phyloP scores from a whole-genome alignment of 805 yeast genomes.

The Wickerhamiella allomyrinae region DNA sequence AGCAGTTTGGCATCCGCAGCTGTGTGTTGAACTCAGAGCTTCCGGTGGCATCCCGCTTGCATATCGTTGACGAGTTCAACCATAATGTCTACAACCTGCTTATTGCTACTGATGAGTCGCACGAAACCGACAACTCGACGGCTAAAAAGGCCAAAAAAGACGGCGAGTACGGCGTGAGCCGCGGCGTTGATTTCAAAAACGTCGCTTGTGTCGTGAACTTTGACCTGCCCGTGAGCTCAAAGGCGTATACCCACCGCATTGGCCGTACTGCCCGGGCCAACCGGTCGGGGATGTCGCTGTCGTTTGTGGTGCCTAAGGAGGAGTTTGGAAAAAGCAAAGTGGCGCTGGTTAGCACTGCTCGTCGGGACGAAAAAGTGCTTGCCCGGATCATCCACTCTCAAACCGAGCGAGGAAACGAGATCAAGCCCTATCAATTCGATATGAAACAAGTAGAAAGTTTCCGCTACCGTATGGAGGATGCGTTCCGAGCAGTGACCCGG shows the following conservation, averaged over 20 bases:
- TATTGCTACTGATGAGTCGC: constrained; percentile 89
- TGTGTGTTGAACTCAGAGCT: constrained; percentile 85
- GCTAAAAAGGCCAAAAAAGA: constrained; percentile 13
- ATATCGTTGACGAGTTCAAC: constrained; percentile 90
- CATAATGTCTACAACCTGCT: constrained; percentile 72
- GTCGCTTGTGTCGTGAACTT: constrained; percentile 95
- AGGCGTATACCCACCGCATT: constrained; percentile 80
- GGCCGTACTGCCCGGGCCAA: constrained; percentile 99
- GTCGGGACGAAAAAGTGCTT: constrained; percentile 76
- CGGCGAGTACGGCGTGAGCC: constrained; percentile 76
- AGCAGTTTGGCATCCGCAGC: constrained; percentile 84
- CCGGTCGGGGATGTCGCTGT: constrained; percentile 83
- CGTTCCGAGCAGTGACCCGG: constrained; percentile 85
- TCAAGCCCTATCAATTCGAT: constrained; percentile 83
- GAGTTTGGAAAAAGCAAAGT: constrained; percentile 83
- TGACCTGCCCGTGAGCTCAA: constrained; percentile 81
- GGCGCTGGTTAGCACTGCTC: constrained; percentile 55
- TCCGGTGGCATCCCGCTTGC: constrained; percentile 84
- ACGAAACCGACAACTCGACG: constrained; percentile 27
- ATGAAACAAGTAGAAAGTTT: constrained; percentile 86
- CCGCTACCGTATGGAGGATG: constrained; percentile 93
- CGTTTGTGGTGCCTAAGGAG: constrained; percentile 73
- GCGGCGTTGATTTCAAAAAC: constrained; percentile 93
- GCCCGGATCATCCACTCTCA: constrained; percentile 66
- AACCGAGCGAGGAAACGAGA: constrained; percentile 44